phyloP scores from a whole-genome alignment of 2,329 filamentous ascomycete species.

The Sarocladium kiliense region DNA sequence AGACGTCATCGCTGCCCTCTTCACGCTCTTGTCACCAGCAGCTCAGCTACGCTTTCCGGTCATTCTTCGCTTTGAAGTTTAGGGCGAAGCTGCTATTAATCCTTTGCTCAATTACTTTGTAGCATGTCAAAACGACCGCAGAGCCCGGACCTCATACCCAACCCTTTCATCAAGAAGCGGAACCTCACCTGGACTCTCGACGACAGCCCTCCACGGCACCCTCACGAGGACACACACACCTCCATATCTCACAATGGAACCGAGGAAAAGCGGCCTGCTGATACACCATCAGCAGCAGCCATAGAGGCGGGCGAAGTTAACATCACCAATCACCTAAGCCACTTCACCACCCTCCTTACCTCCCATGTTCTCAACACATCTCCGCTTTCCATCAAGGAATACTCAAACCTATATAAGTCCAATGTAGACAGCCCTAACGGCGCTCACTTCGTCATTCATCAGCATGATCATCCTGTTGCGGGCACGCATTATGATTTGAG shows the following conservation, averaged over 20 bases:
- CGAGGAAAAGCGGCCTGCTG: too few species aligned
- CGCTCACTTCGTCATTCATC: conserved; percentile 64
- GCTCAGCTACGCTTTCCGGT: too few species aligned
- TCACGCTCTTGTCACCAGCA: too few species aligned
- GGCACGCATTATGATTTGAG: conserved; percentile 66
- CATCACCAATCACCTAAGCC: conserved; percentile 32
- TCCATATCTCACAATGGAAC: too few species aligned
- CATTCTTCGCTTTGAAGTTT: too few species aligned
- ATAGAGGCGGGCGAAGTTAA: conserved; percentile 34
- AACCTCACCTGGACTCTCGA: conserved; percentile 38
- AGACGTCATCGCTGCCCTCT: too few species aligned
- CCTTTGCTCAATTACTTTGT: too few species aligned
- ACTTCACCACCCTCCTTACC: conserved; percentile 31
- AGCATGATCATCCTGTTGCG: conserved; percentile 67
- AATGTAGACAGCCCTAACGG: conserved; percentile 26
- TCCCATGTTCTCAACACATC: conserved; percentile 18
- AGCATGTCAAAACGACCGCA: conserved; percentile 22
- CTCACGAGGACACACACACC: background rate
- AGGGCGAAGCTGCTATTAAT: too few species aligned
- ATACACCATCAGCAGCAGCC: conserved; percentile 27
- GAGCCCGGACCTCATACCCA: conserved; percentile 32
- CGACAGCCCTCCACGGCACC: background rate
- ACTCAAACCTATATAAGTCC: conserved; percentile 30
- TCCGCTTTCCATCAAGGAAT: conserved; percentile 28
- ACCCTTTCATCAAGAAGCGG: conserved; percentile 41